Evolutionary conservation across 1,139 yeast species (phyloP), one percentile per base, ranked within the genome.

Genomic region (Casaregolazyma suthepensis): DNA sequence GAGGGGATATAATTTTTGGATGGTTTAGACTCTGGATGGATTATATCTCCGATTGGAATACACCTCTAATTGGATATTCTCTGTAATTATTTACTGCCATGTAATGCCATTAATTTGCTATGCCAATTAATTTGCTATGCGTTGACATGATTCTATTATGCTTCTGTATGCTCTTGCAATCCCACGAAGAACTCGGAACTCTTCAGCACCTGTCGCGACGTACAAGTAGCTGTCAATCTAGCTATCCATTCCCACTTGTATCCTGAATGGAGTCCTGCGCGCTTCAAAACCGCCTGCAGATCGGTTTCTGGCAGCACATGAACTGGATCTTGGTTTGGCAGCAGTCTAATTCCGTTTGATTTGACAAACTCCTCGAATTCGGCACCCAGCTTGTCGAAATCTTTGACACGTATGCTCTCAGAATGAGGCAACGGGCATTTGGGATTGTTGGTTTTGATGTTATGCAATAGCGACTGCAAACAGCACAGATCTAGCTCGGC

Each of bases 331-430:
- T 66, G 69, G 51, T 67, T 70, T 1, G 70, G 70, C 40, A 66
- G 55, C 19, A 68, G 61, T 50, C 61, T 60, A 55, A 68, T 62
- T 2, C 57, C 58, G 2, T 59, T 56, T n/a, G 59, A 56, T 38
- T 62, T 60, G 13, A 68, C 59, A 35, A 65, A 49, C 20, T 55
- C 51, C 19, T 66, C 55, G 18, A 68, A 60, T 13, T 63, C 63
- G 12, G 67, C 65, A 1, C 71, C 69, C 17, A 68, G 60, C 6
- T 66, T 68, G 51, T 70, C 67, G 55, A 70, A 68, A 49, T 67
- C 71, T 9, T 60, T 58, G 15, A 70, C 68, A 45, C 67, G 66
- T 52, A 68, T 65, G 45, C 65, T 68, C 57, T 66, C 64, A 19
- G 66, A 60, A 6, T 59, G 38, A 4, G 68, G 69, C 6, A 51